Conservation (phyloP, 768 basidiomycete genomes). For the Termitomyces sp. region DNA sequence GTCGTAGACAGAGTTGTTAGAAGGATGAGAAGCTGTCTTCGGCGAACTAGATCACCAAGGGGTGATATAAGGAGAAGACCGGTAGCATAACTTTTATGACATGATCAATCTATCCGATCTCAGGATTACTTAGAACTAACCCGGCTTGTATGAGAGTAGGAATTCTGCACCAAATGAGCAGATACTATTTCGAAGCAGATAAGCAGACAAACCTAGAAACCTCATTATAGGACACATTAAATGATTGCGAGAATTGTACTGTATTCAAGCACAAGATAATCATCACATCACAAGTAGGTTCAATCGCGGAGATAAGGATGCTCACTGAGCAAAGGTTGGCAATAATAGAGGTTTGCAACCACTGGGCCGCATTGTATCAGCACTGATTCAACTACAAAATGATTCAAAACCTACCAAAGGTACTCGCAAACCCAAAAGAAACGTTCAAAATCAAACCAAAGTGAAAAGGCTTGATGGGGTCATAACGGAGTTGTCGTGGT, state of each 20-base stretch:
- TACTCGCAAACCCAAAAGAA: constrained; percentile 62
- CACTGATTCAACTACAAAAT: background rate
- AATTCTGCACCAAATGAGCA: constrained; percentile 36
- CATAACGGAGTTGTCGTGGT: constrained; percentile 51
- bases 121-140: constrained; percentile 27
- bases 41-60: constrained; percentile 79
- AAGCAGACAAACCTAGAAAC: constrained; percentile 34
- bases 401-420: constrained; percentile 38
- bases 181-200: background rate
- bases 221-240: constrained; percentile 36
- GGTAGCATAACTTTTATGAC: constrained; percentile 54
- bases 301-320: constrained; percentile 7
- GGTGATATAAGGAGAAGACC: constrained; percentile 79
- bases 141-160: constrained; percentile 70
- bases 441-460: constrained; percentile 54
- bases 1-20: constrained; percentile 54
- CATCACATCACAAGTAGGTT: background rate
- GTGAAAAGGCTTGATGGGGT: constrained; percentile 48
- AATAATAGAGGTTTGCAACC: constrained; percentile 81
- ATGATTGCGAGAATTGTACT: constrained; percentile 41
- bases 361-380: constrained; percentile 30
- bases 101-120: background rate
- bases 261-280: constrained; percentile 18
- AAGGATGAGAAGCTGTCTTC: constrained; percentile 71
- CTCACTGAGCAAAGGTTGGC: constrained; percentile 75